Percentiles rank a stretch among this genome's conserved stretches.
Conservation (phyloP, 352 stramenopile genomes). For the Pelagophyceae sp. region DNA sequence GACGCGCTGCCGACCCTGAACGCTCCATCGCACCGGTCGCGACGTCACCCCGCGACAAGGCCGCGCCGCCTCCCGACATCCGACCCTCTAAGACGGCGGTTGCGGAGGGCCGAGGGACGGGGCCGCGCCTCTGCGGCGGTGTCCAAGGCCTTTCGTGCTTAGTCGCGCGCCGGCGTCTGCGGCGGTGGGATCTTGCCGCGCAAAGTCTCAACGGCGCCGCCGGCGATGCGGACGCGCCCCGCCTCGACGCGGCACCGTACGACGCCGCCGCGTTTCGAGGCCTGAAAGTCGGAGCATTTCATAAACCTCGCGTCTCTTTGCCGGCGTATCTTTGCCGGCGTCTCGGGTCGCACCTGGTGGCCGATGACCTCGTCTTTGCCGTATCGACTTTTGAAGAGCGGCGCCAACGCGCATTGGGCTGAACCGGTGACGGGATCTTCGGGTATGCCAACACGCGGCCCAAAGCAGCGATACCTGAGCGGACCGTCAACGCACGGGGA, state of each 20-base stretch:
- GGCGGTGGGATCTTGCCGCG: not conserved
- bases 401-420: constrained; percentile 69
- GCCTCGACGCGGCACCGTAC: constrained; percentile 26
- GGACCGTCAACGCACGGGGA: constrained; percentile 13
- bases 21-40: too few species aligned
- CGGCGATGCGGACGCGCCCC: not conserved
- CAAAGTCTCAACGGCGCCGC: not conserved
- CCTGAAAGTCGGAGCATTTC: constrained; percentile 33
- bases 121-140: too few species aligned
- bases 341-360: not conserved
- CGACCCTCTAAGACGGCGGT: too few species aligned
- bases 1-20: too few species aligned
- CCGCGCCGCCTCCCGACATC: too few species aligned
- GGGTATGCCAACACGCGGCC: constrained; percentile 63
- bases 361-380: not conserved
- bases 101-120: too few species aligned
- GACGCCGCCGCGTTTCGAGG: constrained; percentile 45
- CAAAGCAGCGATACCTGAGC: constrained; percentile 73
- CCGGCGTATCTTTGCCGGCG: not conserved
- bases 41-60: too few species aligned
- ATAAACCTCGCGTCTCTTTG: not conserved
- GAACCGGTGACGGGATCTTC: constrained; percentile 86
- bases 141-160: too few species aligned
- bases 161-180: too few species aligned
- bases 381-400: not conserved